A percentile compares a stretch with the other conserved stretches of the same genome.
These are phyloP conservation scores for Aspergillus versicolor DNA, from an alignment of 2,329 filamentous ascomycete species.

Conservation along the genomic window DNA sequence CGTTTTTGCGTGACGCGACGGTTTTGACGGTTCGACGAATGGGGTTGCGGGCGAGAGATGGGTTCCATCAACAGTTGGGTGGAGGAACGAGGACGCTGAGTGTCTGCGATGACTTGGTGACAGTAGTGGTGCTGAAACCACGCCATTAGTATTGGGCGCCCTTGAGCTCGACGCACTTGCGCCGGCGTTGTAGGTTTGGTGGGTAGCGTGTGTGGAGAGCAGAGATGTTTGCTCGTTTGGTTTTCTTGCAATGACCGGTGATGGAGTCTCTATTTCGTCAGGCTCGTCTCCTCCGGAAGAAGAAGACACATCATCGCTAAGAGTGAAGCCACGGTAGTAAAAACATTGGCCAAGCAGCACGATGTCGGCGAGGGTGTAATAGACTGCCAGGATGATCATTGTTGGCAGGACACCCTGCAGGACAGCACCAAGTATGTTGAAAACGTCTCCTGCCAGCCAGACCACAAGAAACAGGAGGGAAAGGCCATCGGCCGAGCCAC, in stretches of 20 bases:
- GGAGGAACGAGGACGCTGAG: slow-evolving; percentile 42
- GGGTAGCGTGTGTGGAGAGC: slow-evolving; percentile 22
- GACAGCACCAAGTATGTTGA: slow-evolving; percentile 92
- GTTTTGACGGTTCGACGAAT: slow-evolving; percentile 56
- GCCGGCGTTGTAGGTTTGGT: slow-evolving; percentile 12
- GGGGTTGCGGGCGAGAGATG: slow-evolving; percentile 83
- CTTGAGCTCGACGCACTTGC: slow-evolving; percentile 9
- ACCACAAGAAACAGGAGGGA: slow-evolving; percentile 89
- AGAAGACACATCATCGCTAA: slow-evolving; percentile 31
- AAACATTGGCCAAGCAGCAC: slow-evolving; percentile 88
- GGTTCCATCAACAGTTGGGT: slow-evolving; percentile 58
- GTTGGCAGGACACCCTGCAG: slow-evolving; percentile 89
- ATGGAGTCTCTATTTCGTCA: slow-evolving; percentile 19
- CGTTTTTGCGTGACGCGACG: slow-evolving; percentile 25
- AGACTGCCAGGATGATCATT: slow-evolving; percentile 92
- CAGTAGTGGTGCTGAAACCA: neutral
- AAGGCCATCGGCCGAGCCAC: slow-evolving; percentile 80
- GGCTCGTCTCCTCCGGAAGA: slow-evolving; percentile 8
- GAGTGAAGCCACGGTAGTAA: slow-evolving; percentile 82
- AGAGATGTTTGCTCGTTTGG: slow-evolving; percentile 33
- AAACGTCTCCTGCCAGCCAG: slow-evolving; percentile 92
- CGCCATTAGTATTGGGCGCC: slow-evolving; percentile 2
- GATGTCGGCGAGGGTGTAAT: slow-evolving; percentile 89
- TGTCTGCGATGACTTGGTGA: slow-evolving; percentile 19
- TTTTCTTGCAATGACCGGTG: slow-evolving; percentile 15